These are phyloP conservation scores for Hymenoscyphus salicellus DNA, from an alignment of 2,329 filamentous ascomycete species.

Conservation along the genomic window DNA sequence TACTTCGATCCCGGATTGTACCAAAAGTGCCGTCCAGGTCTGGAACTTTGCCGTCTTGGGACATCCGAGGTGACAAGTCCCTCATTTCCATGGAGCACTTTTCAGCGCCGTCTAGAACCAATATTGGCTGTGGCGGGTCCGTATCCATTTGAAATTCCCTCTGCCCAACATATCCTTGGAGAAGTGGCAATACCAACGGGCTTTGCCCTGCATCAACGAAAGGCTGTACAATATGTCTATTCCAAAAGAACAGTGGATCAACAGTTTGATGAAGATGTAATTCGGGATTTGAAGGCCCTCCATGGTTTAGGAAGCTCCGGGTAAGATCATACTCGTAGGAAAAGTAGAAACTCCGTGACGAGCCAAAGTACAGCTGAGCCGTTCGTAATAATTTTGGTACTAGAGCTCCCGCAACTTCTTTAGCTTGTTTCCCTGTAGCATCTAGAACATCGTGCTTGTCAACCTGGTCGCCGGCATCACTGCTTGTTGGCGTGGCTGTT, in stretches of 20 bases:
- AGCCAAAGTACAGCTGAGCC: conserved; percentile 78
- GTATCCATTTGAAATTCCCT: conserved; percentile 71
- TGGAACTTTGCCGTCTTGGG: conserved; percentile 3
- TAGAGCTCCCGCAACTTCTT: conserved; percentile 41
- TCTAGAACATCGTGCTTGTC: conserved; percentile 10
- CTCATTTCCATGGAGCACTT: conserved; percentile 43
- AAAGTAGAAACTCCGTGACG: conserved; percentile 85
- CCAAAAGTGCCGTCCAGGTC: conserved; percentile 5
- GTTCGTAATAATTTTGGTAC: conserved; percentile 83
- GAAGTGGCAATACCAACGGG: conserved; percentile 71
- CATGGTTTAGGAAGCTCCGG: conserved; percentile 50
- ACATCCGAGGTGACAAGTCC: conserved; percentile 35
- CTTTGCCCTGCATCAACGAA: conserved; percentile 74
- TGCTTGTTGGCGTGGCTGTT: neutral
- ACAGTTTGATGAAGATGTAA: conserved; percentile 68
- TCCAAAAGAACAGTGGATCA: conserved; percentile 88
- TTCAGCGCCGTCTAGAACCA: conserved; percentile 48
- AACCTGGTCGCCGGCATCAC: neutral
- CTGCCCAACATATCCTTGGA: conserved; percentile 95
- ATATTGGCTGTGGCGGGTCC: conserved; percentile 43
- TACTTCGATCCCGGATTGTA: neutral
- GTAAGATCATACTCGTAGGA: conserved; percentile 95
- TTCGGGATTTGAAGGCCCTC: conserved; percentile 43
- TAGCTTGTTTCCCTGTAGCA: conserved; percentile 13
- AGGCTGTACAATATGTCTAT: conserved; percentile 67